Evolutionary conservation across 139 green algal genomes (phyloP), one percentile per base, ranked within the genome.

Genomic region (Mesotaenium endlicherianum): DNA sequence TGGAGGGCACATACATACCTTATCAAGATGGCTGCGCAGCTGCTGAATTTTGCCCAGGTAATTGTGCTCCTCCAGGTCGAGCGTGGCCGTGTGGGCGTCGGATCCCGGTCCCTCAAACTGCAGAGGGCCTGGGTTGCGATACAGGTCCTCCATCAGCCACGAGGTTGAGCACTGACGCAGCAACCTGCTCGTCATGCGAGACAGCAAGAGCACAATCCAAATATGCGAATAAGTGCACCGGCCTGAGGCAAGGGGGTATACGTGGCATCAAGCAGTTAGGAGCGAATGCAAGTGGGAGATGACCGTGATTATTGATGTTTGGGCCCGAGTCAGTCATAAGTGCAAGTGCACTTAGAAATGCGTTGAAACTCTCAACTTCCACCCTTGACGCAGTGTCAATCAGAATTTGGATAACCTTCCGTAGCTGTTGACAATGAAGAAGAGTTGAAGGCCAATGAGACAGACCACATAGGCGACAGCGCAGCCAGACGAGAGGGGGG

Each of bases 91-190:
- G 43, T 71, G 77, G 3, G 36, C 20, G 59, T 93, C 40, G 0
- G 81, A 86, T 5, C 2, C 31, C 1, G 69, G 16, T 11, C 86
- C 90, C 2, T 74, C 17, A 78, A 93, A 93, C 84, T 91, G 85
- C 59, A 93, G 90, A 26, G 91, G 89, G 0, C 82, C 91, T 0
- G 91, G 91, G 75, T 47, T 88, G 26, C 88, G 58, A 83, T 84
- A 93, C 50, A 64, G 75, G 90, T 94, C 91, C 11, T 77, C 17
- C 20, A 88, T 14, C 17, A 75, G 77, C 91, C 91, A 94, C 2
- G 38, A 3, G 30, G 3, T 3, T 5, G 69, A 26, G 3, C 36
- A 3, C 38, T 53, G 42, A 26, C 5, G 3, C 31, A 77, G 38
- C 30, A 53, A 77, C 69, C 69, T 77, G 69, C 69, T n/a, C n/a